phyloP scores from a whole-genome alignment of 306 rosid genomes.

The Senna tora region DNA sequence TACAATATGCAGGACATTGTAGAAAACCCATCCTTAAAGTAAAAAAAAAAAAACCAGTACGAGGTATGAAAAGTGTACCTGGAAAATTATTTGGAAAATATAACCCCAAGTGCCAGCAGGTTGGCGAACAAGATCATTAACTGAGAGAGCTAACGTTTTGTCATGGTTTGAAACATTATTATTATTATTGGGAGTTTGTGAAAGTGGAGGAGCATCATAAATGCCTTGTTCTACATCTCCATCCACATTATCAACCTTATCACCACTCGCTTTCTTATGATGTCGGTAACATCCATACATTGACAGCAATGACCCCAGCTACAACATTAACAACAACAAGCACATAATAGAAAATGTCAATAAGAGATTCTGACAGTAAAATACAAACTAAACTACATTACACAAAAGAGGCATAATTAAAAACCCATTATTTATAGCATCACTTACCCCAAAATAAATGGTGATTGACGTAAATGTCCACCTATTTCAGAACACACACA shows the following conservation, averaged over 20 bases:
- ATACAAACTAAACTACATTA: conserved; percentile 7
- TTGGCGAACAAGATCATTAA: conserved; percentile 49
- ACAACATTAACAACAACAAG: conserved; percentile 23
- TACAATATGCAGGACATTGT: conserved; percentile 11
- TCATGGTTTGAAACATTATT: conserved; percentile 39
- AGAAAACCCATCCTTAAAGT: conserved; percentile 2
- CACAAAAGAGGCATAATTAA: not conserved
- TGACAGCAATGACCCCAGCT: conserved; percentile 90
- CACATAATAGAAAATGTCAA: conserved; percentile 21
- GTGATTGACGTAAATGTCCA: conserved; percentile 88
- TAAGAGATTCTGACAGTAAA: not conserved
- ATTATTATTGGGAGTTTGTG: conserved; percentile 33
- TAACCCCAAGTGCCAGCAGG: conserved; percentile 84
- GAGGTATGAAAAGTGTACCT: conserved; percentile 50
- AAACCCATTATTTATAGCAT: conserved; percentile 35
- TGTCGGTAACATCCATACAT: conserved; percentile 77
- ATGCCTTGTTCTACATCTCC: conserved; percentile 73
- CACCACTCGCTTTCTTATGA: conserved; percentile 82
- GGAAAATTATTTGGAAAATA: conserved; percentile 83
- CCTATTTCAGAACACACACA: conserved; percentile 55
- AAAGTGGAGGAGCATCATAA: conserved; percentile 40
- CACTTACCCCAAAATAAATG: conserved; percentile 91
- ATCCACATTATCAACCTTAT: conserved; percentile 77
- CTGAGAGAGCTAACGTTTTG: conserved; percentile 44
- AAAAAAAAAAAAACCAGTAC: not conserved